Percentiles rank a stretch among this genome's conserved stretches.
phyloP scores from a whole-genome alignment of 345 rosid species.

The Moringa oleifera region DNA sequence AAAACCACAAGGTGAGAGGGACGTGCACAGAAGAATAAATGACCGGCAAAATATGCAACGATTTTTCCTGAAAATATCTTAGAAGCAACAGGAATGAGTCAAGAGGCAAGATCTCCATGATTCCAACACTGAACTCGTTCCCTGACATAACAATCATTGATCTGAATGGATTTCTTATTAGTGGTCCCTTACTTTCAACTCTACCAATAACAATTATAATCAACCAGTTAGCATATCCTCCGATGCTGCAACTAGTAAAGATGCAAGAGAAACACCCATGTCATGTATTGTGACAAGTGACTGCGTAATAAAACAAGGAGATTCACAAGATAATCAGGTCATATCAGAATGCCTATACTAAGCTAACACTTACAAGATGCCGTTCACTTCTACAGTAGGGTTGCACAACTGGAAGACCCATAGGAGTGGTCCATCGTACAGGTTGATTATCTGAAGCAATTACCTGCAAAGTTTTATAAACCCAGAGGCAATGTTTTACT shows the following conservation, averaged over 20 bases:
- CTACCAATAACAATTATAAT: not conserved
- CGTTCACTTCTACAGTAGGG: slow-evolving; percentile 79
- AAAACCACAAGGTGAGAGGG: too few relatives aligned
- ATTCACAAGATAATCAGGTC: not conserved
- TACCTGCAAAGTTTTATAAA: slow-evolving; percentile 38
- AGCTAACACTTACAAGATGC: slow-evolving; percentile 57
- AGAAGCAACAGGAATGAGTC: not conserved
- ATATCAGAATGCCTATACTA: not conserved
- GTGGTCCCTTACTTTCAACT: not conserved
- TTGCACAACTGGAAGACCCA: slow-evolving; percentile 96
- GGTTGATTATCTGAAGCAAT: slow-evolving; percentile 81
- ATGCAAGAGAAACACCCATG: not conserved
- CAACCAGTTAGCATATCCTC: not conserved
- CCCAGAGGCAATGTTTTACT: not conserved
- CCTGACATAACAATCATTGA: not conserved
- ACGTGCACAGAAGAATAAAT: too few relatives aligned
- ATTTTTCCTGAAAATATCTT: too few relatives aligned
- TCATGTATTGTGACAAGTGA: not conserved
- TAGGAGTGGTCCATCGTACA: slow-evolving; percentile 89
- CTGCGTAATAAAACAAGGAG: not conserved
- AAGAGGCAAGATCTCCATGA: too few relatives aligned
- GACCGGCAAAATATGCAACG: too few relatives aligned
- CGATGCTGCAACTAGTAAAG: not conserved
- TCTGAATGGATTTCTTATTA: not conserved
- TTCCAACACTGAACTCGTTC: not conserved